Base-by-base conservation (phyloP, 2,329 filamentous ascomycete species). In the Colletotrichum sojae region DNA sequence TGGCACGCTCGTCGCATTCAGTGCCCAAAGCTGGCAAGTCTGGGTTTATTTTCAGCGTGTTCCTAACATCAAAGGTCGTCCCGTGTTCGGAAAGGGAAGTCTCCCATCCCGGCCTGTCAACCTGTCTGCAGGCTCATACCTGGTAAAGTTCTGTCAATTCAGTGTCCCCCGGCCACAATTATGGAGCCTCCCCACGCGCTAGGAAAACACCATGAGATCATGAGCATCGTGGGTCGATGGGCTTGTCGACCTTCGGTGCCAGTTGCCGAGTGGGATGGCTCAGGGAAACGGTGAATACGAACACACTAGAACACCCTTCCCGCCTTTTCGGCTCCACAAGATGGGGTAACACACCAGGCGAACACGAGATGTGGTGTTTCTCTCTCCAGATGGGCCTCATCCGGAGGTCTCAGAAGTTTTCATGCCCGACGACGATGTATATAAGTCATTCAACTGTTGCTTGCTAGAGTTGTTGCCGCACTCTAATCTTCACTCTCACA, bases 261-360 rank as follows among this genome's bases (percentile, higher is more conserved):
- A 57, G 25, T 57, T 64, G 45, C 53, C 60, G 49, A 62, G 31
- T 6, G 22, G n/a, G 18, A 62, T 45, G 27, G 49, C 59, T 45
- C 25, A 48, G 65, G 39, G 53, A 48, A 49, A 63, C 46, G 65
- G 52, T 55, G 45, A 65, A 69, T 65, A 69, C 54, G 49, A 69
- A 36, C 31, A 39, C 12, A 22, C 54, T 65, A 36, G 39, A 52
- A 39, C n/a, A 10, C 13, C 31, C 8, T 63, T 63, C 45, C 45
- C 27, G 55, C 25, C 46, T n/a, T n/a, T 12, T 25, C 48, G 54
- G 20, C 66, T 49, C 66, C 66, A 66, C 66, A 40, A 40, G 59
- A 52, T 45, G 45, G 27, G 59, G 55, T 27, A 48, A 45, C 40
- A 31, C 18, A 16, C 10, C 40, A 65, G 62, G 63, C 63, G 66